phyloP scores from a whole-genome alignment of 148 eudicot genomes.

The Pharnaceum exiguum region DNA sequence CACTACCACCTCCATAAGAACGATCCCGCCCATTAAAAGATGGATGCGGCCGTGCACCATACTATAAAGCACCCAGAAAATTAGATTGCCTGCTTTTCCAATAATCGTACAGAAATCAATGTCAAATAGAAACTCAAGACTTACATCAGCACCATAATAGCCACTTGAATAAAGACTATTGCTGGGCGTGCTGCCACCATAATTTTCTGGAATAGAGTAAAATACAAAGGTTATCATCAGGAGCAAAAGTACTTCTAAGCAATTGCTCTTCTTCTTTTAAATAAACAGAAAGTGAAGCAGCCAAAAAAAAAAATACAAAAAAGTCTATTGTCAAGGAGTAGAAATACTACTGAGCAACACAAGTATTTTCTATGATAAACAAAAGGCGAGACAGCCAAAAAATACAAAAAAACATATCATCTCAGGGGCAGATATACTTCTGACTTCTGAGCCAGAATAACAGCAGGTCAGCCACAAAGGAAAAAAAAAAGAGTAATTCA shows the following conservation, averaged over 20 bases:
- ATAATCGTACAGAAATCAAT: background rate
- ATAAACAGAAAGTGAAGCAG: background rate
- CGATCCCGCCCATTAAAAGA: conserved; percentile 48
- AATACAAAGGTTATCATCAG: background rate
- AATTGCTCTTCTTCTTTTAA: too few relatives aligned
- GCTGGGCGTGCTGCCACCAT: conserved; percentile 48
- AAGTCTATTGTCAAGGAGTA: too few relatives aligned
- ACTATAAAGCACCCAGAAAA: conserved; percentile 27
- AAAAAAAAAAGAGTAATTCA: too few relatives aligned
- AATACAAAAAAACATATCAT: too few relatives aligned
- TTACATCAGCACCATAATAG: conserved; percentile 73
- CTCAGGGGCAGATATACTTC: too few relatives aligned
- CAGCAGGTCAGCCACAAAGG: too few relatives aligned
- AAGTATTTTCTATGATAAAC: too few relatives aligned
- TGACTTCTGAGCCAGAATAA: too few relatives aligned
- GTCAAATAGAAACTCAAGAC: conserved; percentile 14
- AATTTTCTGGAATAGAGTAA: conserved; percentile 29
- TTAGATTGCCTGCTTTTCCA: background rate
- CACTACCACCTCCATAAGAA: conserved; percentile 65
- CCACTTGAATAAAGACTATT: conserved; percentile 43
- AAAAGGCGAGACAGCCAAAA: too few relatives aligned
- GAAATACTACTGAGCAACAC: too few relatives aligned
- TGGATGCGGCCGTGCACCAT: conserved; percentile 48
- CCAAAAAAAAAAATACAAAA: background rate
- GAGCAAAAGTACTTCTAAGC: background rate